Conservation (phyloP, 768 basidiomycete species). For the Tephrocybe sp. region DNA sequence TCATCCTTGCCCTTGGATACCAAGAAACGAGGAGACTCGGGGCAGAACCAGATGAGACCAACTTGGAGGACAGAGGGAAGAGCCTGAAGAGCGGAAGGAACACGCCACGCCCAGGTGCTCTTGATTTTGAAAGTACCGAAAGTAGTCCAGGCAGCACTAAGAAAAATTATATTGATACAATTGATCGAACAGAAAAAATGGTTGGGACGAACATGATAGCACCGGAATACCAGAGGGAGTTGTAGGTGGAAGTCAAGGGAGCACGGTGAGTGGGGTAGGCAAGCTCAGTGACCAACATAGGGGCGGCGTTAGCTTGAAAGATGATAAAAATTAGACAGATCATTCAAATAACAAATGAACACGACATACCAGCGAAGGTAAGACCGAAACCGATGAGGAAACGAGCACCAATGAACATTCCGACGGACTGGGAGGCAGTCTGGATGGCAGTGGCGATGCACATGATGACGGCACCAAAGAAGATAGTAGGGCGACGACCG, state of each 20-base stretch:
- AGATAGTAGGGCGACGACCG: constrained; percentile 64
- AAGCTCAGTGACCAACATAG: constrained; percentile 83
- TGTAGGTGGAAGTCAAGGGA: constrained; percentile 73
- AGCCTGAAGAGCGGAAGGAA: constrained; percentile 72
- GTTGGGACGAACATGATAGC: constrained; percentile 58
- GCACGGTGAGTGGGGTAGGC: constrained; percentile 82
- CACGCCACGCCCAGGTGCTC: constrained; percentile 78
- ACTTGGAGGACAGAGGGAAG: constrained; percentile 69
- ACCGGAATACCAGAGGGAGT: constrained; percentile 86
- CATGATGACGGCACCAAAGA: constrained; percentile 73
- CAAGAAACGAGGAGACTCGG: constrained; percentile 85
- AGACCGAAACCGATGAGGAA: constrained; percentile 78
- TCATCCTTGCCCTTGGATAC: constrained; percentile 70
- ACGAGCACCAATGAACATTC: constrained; percentile 81
- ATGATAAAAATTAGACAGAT: not conserved
- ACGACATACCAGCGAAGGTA: constrained; percentile 55
- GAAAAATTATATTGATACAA: not conserved
- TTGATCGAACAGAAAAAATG: not conserved
- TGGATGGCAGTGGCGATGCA: constrained; percentile 65
- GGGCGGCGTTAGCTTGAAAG: constrained; percentile 61
- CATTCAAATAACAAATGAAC: constrained; percentile 10
- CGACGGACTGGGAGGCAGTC: constrained; percentile 65
- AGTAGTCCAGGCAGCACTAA: constrained; percentile 78
- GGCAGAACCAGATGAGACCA: constrained; percentile 60
- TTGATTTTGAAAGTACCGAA: constrained; percentile 74